Base-by-base conservation (phyloP, 1,284 basidiomycete species). In the Agroathelia rolfsii region DNA sequence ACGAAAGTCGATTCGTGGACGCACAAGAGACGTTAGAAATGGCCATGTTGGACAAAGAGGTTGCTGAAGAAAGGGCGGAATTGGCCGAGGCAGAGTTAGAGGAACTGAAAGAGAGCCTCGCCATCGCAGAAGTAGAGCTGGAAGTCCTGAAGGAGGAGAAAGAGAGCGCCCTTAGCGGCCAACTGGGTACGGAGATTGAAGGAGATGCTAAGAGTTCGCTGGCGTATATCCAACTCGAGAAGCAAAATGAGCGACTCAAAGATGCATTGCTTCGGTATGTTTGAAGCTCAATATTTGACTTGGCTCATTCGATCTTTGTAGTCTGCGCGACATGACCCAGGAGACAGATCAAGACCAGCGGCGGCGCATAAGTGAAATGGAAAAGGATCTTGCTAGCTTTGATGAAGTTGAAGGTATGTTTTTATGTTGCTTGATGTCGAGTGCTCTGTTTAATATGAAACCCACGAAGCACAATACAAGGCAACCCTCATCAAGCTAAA, bases 31-130 rank as follows among this genome's bases (percentile, higher is more conserved):
- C 92, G 52, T 62, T 97, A 22, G 95, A 99, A 59, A 90, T 97
- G 77, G 70, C 79, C 3, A 88, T 89, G 64, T 59, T 99, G 42
- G 95, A 99, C 55, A 90, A 92, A 55, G 95, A 99, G 55, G 81
- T 98, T 33, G 94, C 94, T 0, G 95, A 98, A 53, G 94, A 97
- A 55, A 77, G 79, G 43, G 80, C 86, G 0, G 94, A 97, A 52
- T 55, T 75, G 1, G 77, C 81, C 0, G 80, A 89, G 51, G 55
- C 64, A 0, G 87, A 93, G 45, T 47, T 92, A 18, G 84, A 84
- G 41, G 77, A 78, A 25, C 52, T 82, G 34, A 82, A 70, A 42
- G 92, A 95, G 55, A 72, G 68, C 44, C 45, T 87, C 17, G 84
- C 84, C n/a, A 74, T 85, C 35, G 49, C 86, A 24, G 80, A 95